phyloP scores from a whole-genome alignment of 805 yeast genomes.

The Babjeviella inositovora region DNA sequence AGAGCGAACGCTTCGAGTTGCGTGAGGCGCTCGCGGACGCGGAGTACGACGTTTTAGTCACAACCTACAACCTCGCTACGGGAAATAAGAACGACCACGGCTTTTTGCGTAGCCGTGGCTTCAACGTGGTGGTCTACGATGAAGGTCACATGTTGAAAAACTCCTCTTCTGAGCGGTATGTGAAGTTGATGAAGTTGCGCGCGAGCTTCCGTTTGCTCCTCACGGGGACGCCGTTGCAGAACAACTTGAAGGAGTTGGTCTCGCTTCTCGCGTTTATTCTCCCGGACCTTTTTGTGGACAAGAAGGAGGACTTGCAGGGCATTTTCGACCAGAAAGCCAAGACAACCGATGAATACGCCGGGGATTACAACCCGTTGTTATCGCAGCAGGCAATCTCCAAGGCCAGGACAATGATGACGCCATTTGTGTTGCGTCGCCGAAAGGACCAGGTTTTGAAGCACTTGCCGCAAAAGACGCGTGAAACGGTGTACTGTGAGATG shows the following conservation, averaged over 20 bases:
- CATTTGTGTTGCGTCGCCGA: conserved; percentile 84
- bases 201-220: conserved; percentile 76
- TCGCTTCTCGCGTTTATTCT: conserved; percentile 83
- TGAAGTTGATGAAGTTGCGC: conserved; percentile 66
- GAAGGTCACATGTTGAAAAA: conserved; percentile 97
- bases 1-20: conserved; percentile 69
- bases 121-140: conserved; percentile 85
- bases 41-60: conserved; percentile 75
- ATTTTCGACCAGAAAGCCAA: conserved; percentile 81
- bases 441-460: conserved; percentile 87
- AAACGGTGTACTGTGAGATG: conserved; percentile 51
- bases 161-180: conserved; percentile 74
- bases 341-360: conserved; percentile 30
- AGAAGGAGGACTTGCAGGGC: conserved; percentile 65
- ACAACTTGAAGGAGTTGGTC: conserved; percentile 79
- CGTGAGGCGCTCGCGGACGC: conserved; percentile 46
- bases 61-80: conserved; percentile 85
- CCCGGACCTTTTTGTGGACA: conserved; percentile 68
- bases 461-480: conserved; percentile 62
- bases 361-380: conserved; percentile 57
- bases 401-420: conserved; percentile 97
- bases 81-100: conserved; percentile 72
- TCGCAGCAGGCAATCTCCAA: conserved; percentile 84
- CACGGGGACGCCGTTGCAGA: conserved; percentile 96
- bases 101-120: conserved; percentile 57